Evolutionary conservation across 495 filamentous ascomycete species (phyloP).

Genomic region (Cercophora scortea): DNA sequence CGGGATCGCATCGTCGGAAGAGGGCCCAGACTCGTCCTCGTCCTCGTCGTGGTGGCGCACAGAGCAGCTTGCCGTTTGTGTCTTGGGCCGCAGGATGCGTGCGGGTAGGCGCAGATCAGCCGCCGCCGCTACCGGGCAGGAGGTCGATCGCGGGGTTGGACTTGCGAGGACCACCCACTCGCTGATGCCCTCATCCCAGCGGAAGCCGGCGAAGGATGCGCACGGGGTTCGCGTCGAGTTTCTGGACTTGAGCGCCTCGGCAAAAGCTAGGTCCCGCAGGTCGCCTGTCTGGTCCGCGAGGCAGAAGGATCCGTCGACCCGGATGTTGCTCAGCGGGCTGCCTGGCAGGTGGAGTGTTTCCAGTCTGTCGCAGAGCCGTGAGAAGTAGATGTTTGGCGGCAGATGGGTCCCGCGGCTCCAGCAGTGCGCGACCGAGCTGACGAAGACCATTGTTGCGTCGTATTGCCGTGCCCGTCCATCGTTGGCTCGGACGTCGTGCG

Average conservation of each 20-base stretch:
- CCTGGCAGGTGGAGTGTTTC: constrained; percentile 10
- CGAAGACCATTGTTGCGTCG: constrained; percentile 16
- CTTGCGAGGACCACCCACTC: constrained; percentile 31
- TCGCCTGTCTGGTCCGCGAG: constrained; percentile 35
- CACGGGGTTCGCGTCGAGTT: background rate
- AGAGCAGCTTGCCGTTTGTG: too few relatives aligned
- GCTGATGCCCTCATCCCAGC: constrained; percentile 45
- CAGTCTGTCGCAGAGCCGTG: constrained; percentile 18
- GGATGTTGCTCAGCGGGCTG: constrained; percentile 12
- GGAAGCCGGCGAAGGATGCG: constrained; percentile 26
- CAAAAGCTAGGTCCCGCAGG: constrained; percentile 35
- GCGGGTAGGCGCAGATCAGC: too few relatives aligned
- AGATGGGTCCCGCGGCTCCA: constrained; percentile 12
- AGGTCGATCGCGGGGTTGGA: background rate
- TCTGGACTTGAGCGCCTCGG: constrained; percentile 24
- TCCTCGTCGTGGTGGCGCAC: too few relatives aligned
- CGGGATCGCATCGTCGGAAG: too few relatives aligned
- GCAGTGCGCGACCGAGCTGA: constrained; percentile 14
- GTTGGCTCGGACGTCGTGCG: background rate
- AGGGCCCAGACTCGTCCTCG: too few relatives aligned
- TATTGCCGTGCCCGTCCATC: constrained; percentile 10
- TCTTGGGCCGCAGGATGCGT: too few relatives aligned
- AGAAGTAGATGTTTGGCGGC: constrained; percentile 9
- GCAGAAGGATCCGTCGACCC: constrained; percentile 26
- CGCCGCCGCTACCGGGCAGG: too few relatives aligned